Conservation (phyloP, 2,329 filamentous ascomycete genomes). For the Aspergillus luchuensis region DNA sequence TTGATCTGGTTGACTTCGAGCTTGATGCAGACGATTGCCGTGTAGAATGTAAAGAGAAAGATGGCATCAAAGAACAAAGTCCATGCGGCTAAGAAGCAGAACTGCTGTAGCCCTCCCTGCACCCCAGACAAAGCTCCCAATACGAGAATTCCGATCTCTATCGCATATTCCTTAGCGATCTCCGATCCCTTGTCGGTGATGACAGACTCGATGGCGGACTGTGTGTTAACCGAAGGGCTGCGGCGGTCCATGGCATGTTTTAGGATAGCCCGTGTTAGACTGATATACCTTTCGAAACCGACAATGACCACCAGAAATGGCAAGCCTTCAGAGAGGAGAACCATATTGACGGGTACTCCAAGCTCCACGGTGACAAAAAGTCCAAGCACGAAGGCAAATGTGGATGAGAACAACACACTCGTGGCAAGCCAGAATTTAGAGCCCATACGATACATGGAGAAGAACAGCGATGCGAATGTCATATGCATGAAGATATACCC, state of each 20-base stretch:
- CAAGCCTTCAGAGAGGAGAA: conserved; percentile 89
- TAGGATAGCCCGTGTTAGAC: conserved; percentile 89
- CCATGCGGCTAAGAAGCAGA: conserved; percentile 97
- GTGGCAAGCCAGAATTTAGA: conserved; percentile 97
- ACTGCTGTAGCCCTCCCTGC: conserved; percentile 92
- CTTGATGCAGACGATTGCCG: conserved; percentile 94
- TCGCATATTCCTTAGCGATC: conserved; percentile 89
- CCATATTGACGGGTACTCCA: conserved; percentile 89
- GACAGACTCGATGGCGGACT: conserved; percentile 84
- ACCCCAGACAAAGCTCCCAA: conserved; percentile 90
- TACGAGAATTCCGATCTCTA: conserved; percentile 85
- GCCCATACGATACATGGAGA: conserved; percentile 93
- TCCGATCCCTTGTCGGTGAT: conserved; percentile 92
- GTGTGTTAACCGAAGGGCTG: conserved; percentile 60
- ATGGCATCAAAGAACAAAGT: conserved; percentile 95
- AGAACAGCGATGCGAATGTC: conserved; percentile 96
- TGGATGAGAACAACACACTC: conserved; percentile 88
- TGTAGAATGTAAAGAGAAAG: conserved; percentile 96
- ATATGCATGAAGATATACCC: conserved; percentile 97
- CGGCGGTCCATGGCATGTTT: conserved; percentile 76
- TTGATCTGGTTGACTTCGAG: conserved; percentile 34
- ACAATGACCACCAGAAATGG: conserved; percentile 98
- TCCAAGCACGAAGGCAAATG: conserved; percentile 93
- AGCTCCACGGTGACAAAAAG: conserved; percentile 89
- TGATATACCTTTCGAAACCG: conserved; percentile 97